A percentile compares a stretch with the other conserved stretches of the same genome.
These are phyloP conservation scores for Mytilinidion resinicola DNA, from an alignment of 495 filamentous ascomycete genomes.

Conservation along the genomic window DNA sequence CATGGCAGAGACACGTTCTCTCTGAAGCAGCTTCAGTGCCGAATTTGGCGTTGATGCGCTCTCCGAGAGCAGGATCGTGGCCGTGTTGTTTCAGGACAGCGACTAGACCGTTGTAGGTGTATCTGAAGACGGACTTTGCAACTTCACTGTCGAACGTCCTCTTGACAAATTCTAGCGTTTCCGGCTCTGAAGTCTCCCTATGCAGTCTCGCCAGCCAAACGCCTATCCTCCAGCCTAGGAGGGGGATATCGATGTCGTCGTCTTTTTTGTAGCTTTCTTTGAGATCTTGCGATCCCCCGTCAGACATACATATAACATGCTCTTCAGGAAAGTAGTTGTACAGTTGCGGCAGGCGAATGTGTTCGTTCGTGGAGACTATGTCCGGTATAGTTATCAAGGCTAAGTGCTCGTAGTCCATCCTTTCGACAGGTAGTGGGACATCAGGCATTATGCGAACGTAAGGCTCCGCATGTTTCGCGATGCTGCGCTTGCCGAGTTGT, in stretches of 20 bases:
- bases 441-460: constrained; percentile 6
- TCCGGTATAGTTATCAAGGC: constrained; percentile 4
- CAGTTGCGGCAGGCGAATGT: constrained; percentile 7
- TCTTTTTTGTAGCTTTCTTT: constrained; percentile 9
- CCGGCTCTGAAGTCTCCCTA: neutral
- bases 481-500: constrained; percentile 1
- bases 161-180: constrained; percentile 9
- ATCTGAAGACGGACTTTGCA: constrained; percentile 4
- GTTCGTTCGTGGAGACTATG: constrained; percentile 6
- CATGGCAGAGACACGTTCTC: neutral
- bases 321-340: constrained; percentile 16
- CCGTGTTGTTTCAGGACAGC: constrained; percentile 2
- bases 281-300: constrained; percentile 1
- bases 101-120: neutral
- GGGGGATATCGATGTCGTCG: neutral
- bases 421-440: neutral
- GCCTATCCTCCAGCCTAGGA: neutral
- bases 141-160: neutral
- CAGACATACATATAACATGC: constrained; percentile 2
- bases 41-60: constrained; percentile 2
- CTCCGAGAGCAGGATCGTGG: constrained; percentile 3
- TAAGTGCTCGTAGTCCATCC: constrained; percentile 3
- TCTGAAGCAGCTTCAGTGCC: constrained; percentile 2
- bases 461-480: constrained; percentile 2
- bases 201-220: neutral